phyloP scores from a whole-genome alignment of 1,139 yeast genomes.

The Ogataea hybrid region DNA sequence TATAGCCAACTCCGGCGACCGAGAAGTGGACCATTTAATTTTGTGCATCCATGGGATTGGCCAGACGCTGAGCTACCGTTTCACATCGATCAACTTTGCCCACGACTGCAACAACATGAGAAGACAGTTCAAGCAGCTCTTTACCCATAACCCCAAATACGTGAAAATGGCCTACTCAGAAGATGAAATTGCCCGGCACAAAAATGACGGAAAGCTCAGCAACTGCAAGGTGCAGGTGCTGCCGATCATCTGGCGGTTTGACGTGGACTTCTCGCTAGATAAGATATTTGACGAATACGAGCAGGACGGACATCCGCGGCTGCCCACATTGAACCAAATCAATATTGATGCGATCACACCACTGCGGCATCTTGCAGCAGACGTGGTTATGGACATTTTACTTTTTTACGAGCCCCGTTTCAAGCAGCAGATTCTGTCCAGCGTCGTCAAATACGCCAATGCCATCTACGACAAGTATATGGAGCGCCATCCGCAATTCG shows the following conservation, averaged over 20 bases:
- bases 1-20: conserved; percentile 35
- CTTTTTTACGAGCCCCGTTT: conserved; percentile 80
- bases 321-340: conserved; percentile 69
- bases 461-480: conserved; percentile 58
- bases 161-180: conserved; percentile 37
- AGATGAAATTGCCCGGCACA: conserved; percentile 16
- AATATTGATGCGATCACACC: conserved; percentile 82
- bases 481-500: conserved; percentile 67
- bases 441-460: conserved; percentile 72
- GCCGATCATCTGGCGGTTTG: conserved; percentile 79
- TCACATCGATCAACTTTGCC: conserved; percentile 81
- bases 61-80: conserved; percentile 76
- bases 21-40: conserved; percentile 75
- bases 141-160: conserved; percentile 43
- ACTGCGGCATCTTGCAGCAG: conserved; percentile 74
- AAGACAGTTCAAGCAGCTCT: conserved; percentile 58
- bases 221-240: conserved; percentile 72
- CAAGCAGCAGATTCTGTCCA: conserved; percentile 56
- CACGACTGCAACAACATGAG: conserved; percentile 78
- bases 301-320: conserved; percentile 36
- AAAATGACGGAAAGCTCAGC: conserved; percentile 27
- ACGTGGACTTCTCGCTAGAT: conserved; percentile 56
- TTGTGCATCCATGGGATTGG: conserved; percentile 94
- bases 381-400: conserved; percentile 81
- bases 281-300: conserved; percentile 33